Evolutionary conservation across 352 stramenopile genomes (phyloP), one percentile per base, ranked within the genome.

Genomic region (Aphanomyces invadans): DNA sequence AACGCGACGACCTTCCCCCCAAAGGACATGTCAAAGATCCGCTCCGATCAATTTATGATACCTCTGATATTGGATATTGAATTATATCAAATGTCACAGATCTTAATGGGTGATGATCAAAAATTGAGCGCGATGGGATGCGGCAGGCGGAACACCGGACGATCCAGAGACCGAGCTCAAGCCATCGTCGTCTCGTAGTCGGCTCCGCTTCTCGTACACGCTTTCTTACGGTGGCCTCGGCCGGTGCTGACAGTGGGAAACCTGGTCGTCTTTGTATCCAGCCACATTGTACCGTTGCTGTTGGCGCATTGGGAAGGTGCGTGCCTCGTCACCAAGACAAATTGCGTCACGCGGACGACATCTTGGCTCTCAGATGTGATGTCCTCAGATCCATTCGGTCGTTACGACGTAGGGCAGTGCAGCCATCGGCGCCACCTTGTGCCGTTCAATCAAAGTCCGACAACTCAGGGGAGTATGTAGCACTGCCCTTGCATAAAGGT

Each of bases 321-420:
- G 68, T 90, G 21, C 84, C 84, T 17, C 84, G 84, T 46, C 84
- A 78, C 38, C 76, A 88, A 53, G 84, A 90, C 73, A 90, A 90
- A 61, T 90, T 80, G 84, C 84, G 90, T 62, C 78, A 90, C 70
- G 89, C 89, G 70, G 78, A 62, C 32, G 84, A 90, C 62, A 88
- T 91, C 48, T 36, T 90, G 53, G 83, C 84, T n/a, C n/a, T 31
- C 46, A 1, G 15, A 0, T 48, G 1, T n/a, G 39, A 48, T n/a
- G 15, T 15, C n/a, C 39, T 15, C n/a, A n/a, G 21, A 48, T 15
- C 39, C 0, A n/a, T n/a, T 0, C 17, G 17, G 17, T 1, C 1
- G 21, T 48, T n/a, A n/a, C 15, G 15, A n/a, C n/a, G 39, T 57
- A 57, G 49, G 49, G 5, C 15, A 26, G 49, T n/a, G 49, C 49